phyloP scores from a whole-genome alignment of 768 basidiomycete genomes.

The Lentinula detonsa region DNA sequence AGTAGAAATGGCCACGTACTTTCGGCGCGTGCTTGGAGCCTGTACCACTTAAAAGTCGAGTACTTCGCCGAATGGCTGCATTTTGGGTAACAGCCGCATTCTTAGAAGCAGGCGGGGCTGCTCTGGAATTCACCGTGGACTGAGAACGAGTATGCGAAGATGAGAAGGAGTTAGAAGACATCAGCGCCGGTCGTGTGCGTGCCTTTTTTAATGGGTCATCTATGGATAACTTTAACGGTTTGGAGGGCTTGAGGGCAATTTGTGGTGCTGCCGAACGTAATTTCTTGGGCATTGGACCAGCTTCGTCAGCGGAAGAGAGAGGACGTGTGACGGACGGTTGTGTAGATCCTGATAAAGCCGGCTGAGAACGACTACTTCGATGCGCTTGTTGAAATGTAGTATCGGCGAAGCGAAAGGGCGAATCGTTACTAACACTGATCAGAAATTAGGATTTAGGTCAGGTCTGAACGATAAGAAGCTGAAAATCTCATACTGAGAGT shows the following conservation, averaged over 20 bases:
- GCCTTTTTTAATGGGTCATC: conserved; percentile 84
- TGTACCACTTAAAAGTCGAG: conserved; percentile 52
- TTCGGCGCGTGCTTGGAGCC: conserved; percentile 51
- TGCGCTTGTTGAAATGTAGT: conserved; percentile 51
- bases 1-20: conserved; percentile 26
- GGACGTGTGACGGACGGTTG: conserved; percentile 56
- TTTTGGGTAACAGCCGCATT: conserved; percentile 35
- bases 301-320: conserved; percentile 79
- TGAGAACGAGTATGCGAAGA: conserved; percentile 30
- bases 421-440: conserved; percentile 51
- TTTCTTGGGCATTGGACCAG: conserved; percentile 72
- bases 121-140: conserved; percentile 56
- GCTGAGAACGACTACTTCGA: conserved; percentile 39
- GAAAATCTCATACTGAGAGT: conserved; percentile 49
- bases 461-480: not conserved
- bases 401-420: conserved; percentile 47
- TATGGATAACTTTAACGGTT: conserved; percentile 53
- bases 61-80: conserved; percentile 62
- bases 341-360: conserved; percentile 29
- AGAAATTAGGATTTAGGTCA: conserved; percentile 6
- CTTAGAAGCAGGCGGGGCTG: conserved; percentile 44
- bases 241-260: conserved; percentile 45
- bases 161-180: conserved; percentile 2
- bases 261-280: conserved; percentile 59
- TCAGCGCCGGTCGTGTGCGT: conserved; percentile 55